These are phyloP conservation scores for Fraxinus quadrangulata DNA, from an alignment of 257 asterid species.

Conservation along the genomic window DNA sequence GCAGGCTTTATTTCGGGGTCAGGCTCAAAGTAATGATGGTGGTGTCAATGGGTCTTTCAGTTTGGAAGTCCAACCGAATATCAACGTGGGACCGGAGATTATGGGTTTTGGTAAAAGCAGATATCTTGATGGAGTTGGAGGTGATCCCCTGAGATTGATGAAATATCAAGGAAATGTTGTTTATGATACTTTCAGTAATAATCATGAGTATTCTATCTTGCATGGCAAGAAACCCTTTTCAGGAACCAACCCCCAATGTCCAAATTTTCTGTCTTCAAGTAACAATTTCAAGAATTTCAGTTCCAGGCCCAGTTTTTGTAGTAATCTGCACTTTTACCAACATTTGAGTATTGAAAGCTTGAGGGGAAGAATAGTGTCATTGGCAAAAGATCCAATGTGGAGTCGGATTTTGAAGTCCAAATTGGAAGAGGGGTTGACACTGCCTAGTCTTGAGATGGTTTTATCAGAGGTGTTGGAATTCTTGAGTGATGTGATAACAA, in stretches of 20 bases:
- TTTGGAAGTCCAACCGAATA: conserved; percentile 50
- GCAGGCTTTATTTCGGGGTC: conserved; percentile 30
- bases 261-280: conserved; percentile 24
- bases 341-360: conserved; percentile 31
- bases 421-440: conserved; percentile 38
- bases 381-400: conserved; percentile 48
- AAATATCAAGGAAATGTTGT: conserved; percentile 24
- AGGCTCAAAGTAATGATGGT: conserved; percentile 22
- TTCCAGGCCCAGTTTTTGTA: conserved; percentile 14
- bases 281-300: neutral
- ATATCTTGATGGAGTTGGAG: conserved; percentile 21
- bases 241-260: conserved; percentile 22
- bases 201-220: conserved; percentile 46
- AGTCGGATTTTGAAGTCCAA: conserved; percentile 41
- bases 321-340: conserved; percentile 11
- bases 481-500: conserved; percentile 46
- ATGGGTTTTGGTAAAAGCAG: conserved; percentile 27
- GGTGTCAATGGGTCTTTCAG: conserved; percentile 31
- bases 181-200: conserved; percentile 10
- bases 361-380: conserved; percentile 42
- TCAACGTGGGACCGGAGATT: conserved; percentile 47
- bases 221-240: conserved; percentile 47
- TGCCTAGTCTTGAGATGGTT: conserved; percentile 42
- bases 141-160: conserved; percentile 21
- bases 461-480: conserved; percentile 39